Base-by-base conservation (phyloP, 805 yeast genomes). In the Myxozyma vanderwaltii region DNA sequence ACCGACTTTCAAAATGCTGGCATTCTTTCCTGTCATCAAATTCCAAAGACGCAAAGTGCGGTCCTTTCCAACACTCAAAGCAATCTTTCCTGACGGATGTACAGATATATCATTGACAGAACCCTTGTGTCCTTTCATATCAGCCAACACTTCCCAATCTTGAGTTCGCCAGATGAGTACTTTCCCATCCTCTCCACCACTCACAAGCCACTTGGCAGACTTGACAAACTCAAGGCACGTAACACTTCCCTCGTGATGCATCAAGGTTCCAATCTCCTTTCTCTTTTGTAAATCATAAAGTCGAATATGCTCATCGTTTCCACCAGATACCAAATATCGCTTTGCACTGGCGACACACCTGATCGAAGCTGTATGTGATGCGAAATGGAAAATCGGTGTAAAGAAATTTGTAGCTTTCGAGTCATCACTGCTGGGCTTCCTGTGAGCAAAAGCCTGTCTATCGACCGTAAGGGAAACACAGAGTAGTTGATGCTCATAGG, bases 71-170 rank as follows among this genome's bases (percentile, higher is more conserved):
- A 91, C 96, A 61, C 95, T 86, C 27, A 94, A 82, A 4, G 97
- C 97, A 58, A 94, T 84, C 74, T 89, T 82, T 13, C 96, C 96
- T 2, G 90, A 79, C 17, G 96, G 95, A 73, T 94, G 99, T 39
- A 94, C 87, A 29, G 91, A 87, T 44, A 94, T 69, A 72, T 91
- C 98, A 66, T 86, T 88, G 44, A 94, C 82, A 54, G 88, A 79
- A n/a, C 84, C 92, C 45, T 80, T 81, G 74, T 92, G 98, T 12
- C 97, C 98, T 72, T 91, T 91, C 72, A 94, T 77, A 13, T 86
- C 84, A 3, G 94, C 96, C 71, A 89, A 85, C 44, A 84, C 80
- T 71, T 94, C 98, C 99, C 99, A 94, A 75, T 94, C 99, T 72
- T 89, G 90, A 2, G 94, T 88, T 73, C 98, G 80, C 99, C 99